Conservation (phyloP, 2,329 filamentous ascomycete genomes). For the Penicillium sp. region DNA sequence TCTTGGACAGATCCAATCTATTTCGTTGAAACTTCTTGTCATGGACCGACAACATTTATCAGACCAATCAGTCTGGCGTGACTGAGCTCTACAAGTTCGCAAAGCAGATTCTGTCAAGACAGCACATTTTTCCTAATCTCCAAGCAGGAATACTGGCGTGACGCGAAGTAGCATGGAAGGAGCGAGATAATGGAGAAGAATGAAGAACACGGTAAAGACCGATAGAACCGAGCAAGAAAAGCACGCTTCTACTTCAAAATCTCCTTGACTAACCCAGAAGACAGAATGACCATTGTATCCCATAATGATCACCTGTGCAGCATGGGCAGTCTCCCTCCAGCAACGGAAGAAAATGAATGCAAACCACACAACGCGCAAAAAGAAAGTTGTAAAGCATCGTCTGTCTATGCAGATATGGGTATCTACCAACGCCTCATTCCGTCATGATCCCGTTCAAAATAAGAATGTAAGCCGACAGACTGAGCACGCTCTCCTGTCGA, state of each 20-base stretch:
- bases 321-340: slow-evolving; percentile 4
- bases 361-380: slow-evolving; percentile 13
- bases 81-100: no score
- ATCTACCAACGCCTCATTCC: slow-evolving; percentile 46
- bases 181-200: slow-evolving; percentile 7
- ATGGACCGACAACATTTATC: no score
- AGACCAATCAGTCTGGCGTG: no score
- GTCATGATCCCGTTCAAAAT: slow-evolving; percentile 37
- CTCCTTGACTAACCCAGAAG: slow-evolving; percentile 9
- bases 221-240: slow-evolving; percentile 13
- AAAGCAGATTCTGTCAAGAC: background rate
- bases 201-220: slow-evolving; percentile 18
- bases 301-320: slow-evolving; percentile 3
- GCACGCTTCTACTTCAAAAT: slow-evolving; percentile 12
- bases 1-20: slow-evolving; percentile 21
- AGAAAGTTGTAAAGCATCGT: slow-evolving; percentile 25
- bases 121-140: slow-evolving; percentile 19
- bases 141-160: slow-evolving; percentile 13
- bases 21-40: slow-evolving; percentile 1
- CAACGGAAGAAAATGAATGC: slow-evolving; percentile 13
- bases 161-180: slow-evolving; percentile 5
- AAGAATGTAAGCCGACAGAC: slow-evolving; percentile 25
- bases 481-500: slow-evolving; percentile 25
- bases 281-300: slow-evolving; percentile 3
- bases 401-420: slow-evolving; percentile 40